These are phyloP conservation scores for Trichoderma hamatum DNA, from an alignment of 2,329 filamentous ascomycete species.

Conservation along the genomic window DNA sequence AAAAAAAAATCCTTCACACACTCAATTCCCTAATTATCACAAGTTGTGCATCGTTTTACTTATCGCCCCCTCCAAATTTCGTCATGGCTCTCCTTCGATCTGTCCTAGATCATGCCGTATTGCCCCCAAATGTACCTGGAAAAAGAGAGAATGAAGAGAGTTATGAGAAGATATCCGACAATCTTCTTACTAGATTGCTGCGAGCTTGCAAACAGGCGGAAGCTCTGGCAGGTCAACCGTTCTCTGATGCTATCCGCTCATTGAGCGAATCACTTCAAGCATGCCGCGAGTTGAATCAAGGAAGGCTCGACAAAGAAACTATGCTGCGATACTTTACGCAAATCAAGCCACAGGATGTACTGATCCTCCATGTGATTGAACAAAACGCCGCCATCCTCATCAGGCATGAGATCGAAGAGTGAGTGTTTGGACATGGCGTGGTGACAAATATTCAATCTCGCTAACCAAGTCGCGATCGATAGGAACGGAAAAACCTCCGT, in stretches of 20 bases:
- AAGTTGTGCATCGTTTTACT: not conserved
- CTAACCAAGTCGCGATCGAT: not conserved
- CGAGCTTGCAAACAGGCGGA: conserved; percentile 17
- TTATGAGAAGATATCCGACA: not conserved
- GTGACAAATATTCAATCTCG: not conserved
- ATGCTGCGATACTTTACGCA: conserved; percentile 3
- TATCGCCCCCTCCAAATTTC: not conserved
- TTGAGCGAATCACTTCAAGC: conserved; percentile 9
- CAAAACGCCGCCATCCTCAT: conserved; percentile 43
- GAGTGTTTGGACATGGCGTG: not conserved
- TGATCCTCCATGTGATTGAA: conserved; percentile 30
- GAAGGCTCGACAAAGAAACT: not conserved
- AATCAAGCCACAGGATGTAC: not conserved
- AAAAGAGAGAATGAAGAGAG: conserved; percentile 26
- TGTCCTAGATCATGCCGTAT: conserved; percentile 33
- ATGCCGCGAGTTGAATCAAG: not conserved
- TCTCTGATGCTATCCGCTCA: not conserved
- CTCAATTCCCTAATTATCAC: not conserved
- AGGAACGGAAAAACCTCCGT: conserved; percentile 28
- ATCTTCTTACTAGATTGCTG: conserved; percentile 27
- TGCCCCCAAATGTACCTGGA: conserved; percentile 31
- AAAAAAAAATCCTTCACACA: too few relatives aligned
- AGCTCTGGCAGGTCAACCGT: not conserved
- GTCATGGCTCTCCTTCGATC: conserved; percentile 23
- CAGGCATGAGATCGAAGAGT: conserved; percentile 29